Evolutionary conservation across 495 filamentous ascomycete genomes (phyloP).

Genomic region (Xylaria acuta): DNA sequence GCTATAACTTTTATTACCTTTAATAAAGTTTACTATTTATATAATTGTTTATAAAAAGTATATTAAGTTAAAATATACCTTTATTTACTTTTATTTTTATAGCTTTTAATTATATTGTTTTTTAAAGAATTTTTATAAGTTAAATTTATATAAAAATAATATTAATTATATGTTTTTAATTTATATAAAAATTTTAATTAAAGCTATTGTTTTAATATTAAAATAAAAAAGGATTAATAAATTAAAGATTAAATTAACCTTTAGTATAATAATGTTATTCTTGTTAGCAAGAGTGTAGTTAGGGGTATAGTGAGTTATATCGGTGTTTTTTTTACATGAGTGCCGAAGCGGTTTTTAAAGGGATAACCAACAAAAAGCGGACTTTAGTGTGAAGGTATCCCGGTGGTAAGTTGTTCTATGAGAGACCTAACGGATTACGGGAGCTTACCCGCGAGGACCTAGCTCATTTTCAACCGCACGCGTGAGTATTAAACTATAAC

Average conservation of each 20-base stretch:
- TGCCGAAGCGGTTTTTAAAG: too few relatives aligned
- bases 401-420: background rate
- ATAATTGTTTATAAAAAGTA: too few relatives aligned
- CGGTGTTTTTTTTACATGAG: too few relatives aligned
- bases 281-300: background rate
- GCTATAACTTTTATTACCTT: too few relatives aligned
- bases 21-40: too few relatives aligned
- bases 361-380: too few relatives aligned
- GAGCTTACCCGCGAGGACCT: too few relatives aligned
- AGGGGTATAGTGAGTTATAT: too few relatives aligned
- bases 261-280: background rate
- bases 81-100: background rate
- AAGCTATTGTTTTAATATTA: background rate
- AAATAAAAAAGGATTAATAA: background rate
- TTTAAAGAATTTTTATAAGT: background rate
- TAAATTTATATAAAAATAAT: background rate
- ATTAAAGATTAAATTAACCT: background rate
- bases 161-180: too few relatives aligned
- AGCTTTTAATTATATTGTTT: background rate
- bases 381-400: too few relatives aligned
- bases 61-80: background rate
- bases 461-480: too few relatives aligned
- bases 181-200: background rate
- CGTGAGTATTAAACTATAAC: too few relatives aligned
- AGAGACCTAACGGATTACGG: background rate